Percentiles rank a stretch among this genome's conserved stretches.
phyloP scores from a whole-genome alignment of 2,329 filamentous ascomycete species.

The Dryadomyces quercus-mongolicae region DNA sequence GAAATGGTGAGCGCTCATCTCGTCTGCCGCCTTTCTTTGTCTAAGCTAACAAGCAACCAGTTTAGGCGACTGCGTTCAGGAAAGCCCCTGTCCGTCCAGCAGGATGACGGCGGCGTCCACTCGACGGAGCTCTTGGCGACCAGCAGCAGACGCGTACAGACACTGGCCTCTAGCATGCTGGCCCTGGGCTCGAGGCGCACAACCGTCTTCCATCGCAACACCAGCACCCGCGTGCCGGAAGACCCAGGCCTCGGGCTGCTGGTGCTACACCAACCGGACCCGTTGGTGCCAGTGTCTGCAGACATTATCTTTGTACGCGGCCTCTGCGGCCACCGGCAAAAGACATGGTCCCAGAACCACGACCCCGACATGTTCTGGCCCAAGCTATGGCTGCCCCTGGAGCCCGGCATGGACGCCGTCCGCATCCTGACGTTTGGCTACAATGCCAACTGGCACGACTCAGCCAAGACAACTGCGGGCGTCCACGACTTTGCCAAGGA shows the following conservation, averaged over 20 bases:
- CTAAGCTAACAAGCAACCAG: too few species aligned
- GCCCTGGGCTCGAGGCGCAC: too few species aligned
- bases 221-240: not conserved
- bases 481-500: not conserved
- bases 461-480: not conserved
- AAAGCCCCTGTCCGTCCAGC: too few species aligned
- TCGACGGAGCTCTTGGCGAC: too few species aligned
- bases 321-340: slow-evolving; percentile 13
- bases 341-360: slow-evolving; percentile 13
- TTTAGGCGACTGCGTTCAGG: too few species aligned
- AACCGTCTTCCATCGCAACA: not conserved
- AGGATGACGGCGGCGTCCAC: too few species aligned
- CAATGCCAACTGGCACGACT: slow-evolving; percentile 11
- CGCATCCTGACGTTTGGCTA: slow-evolving; percentile 16
- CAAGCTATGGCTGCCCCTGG: slow-evolving; percentile 11
- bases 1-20: too few species aligned
- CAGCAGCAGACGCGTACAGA: too few species aligned
- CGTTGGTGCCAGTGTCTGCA: not conserved
- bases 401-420: slow-evolving; percentile 9
- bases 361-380: slow-evolving; percentile 13
- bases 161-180: too few species aligned
- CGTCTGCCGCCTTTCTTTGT: too few species aligned
- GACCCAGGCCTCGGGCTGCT: not conserved
- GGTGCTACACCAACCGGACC: not conserved
- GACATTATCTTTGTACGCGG: slow-evolving; percentile 18